Conservation (phyloP, 257 asterid genomes). For the Salvia rosmarinus region DNA sequence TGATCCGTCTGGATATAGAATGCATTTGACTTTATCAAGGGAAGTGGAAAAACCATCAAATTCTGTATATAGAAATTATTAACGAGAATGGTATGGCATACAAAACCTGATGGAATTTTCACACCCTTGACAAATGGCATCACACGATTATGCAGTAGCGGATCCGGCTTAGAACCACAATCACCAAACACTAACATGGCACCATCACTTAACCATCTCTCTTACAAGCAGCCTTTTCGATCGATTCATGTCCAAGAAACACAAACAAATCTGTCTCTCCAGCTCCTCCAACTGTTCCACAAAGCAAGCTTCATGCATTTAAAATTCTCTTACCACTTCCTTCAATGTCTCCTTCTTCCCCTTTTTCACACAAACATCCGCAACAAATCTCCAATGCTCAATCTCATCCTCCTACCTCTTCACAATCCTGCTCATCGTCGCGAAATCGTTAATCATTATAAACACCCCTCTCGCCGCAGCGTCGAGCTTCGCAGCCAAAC, state of each 20-base stretch:
- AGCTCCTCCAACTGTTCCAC: slow-evolving; percentile 62
- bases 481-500: slow-evolving; percentile 53
- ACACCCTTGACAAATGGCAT: no score
- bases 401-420: slow-evolving; percentile 57
- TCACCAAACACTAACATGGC: no score
- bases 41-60: no score
- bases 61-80: no score
- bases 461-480: slow-evolving; percentile 70
- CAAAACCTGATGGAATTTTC: no score
- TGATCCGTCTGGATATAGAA: no score
- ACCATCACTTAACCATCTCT: slow-evolving; percentile 35
- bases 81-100: no score
- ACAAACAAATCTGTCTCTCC: slow-evolving; percentile 63
- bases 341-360: slow-evolving; percentile 57
- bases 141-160: no score
- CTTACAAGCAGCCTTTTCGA: slow-evolving; percentile 54
- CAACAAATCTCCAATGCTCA: slow-evolving; percentile 55
- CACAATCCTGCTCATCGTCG: slow-evolving; percentile 56
- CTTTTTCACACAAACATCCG: slow-evolving; percentile 54
- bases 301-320: slow-evolving; percentile 40
- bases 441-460: slow-evolving; percentile 66
- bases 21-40: no score
- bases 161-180: no score
- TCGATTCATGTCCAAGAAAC: slow-evolving; percentile 65
- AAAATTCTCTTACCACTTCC: slow-evolving; percentile 56